phyloP scores from a whole-genome alignment of 495 filamentous ascomycete species.

The Coniosporium apollinis region DNA sequence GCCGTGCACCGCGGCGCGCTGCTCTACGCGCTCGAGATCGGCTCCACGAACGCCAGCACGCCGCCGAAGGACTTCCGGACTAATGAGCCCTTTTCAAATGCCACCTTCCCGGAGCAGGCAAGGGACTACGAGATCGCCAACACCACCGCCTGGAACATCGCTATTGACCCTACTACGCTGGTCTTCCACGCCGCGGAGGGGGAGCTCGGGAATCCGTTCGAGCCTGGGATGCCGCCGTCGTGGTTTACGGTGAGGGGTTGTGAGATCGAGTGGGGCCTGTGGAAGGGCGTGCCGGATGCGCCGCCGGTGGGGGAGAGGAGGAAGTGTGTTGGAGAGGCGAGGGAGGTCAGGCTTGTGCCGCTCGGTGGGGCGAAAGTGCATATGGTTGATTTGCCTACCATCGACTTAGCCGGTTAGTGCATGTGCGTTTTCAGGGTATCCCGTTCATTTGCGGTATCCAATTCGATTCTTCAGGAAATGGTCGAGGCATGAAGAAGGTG shows the following conservation, averaged over 20 bases:
- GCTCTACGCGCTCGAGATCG: conserved; percentile 36
- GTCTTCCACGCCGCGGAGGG: conserved; percentile 14
- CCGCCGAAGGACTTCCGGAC: conserved; percentile 11
- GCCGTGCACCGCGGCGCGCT: conserved; percentile 37
- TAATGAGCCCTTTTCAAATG: conserved; percentile 7
- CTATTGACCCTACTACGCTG: conserved; percentile 31
- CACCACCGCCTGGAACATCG: conserved; percentile 29
- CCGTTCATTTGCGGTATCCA: too few relatives aligned
- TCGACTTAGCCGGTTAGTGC: conserved; percentile 2
- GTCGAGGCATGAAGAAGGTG: too few relatives aligned
- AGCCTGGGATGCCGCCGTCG: conserved; percentile 30
- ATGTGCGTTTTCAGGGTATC: not conserved
- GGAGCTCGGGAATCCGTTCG: conserved; percentile 30
- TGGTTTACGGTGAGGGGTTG: conserved; percentile 35
- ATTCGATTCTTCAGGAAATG: too few relatives aligned
- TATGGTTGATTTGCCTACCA: conserved; percentile 38
- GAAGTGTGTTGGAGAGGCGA: conserved; percentile 24
- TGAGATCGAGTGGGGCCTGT: conserved; percentile 36
- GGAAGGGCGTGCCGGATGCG: conserved; percentile 29
- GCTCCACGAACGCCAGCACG: conserved; percentile 15
- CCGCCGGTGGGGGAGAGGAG: conserved; percentile 23
- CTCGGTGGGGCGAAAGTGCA: conserved; percentile 42
- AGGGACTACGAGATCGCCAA: conserved; percentile 25
- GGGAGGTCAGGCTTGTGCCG: conserved; percentile 32
- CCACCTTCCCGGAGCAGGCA: conserved; percentile 19